Conservation (phyloP, 495 filamentous ascomycete species). For the Neurospora sp. region DNA sequence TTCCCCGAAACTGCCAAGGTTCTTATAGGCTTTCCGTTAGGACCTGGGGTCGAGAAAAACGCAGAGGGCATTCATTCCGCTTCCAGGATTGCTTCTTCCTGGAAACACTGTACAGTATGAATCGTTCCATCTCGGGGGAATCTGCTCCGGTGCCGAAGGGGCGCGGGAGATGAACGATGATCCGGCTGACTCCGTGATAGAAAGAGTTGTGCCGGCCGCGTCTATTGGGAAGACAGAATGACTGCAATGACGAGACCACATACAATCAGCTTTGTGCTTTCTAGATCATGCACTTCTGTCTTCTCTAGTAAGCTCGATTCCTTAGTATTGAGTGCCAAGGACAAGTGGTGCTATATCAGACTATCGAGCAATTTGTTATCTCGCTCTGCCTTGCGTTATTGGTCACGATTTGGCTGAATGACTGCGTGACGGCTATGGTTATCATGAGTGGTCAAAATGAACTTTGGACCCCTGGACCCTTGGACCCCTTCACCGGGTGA, state of each 20-base stretch:
- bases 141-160: neutral
- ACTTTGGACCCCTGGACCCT: neutral
- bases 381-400: neutral
- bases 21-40: neutral
- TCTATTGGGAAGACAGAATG: neutral
- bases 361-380: neutral
- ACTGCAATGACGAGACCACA: neutral
- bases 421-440: neutral
- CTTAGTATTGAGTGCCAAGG: neutral
- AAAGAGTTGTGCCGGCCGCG: neutral
- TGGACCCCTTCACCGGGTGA: neutral
- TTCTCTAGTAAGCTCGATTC: neutral
- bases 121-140: neutral
- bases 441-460: neutral
- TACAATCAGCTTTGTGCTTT: neutral
- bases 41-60: neutral
- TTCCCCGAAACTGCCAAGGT: neutral
- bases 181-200: neutral
- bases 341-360: neutral
- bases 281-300: neutral
- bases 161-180: neutral
- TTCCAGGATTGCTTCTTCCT: too few relatives aligned
- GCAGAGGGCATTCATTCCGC: too few relatives aligned
- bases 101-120: too few relatives aligned
- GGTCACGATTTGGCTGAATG: neutral